Evolutionary conservation across 768 basidiomycete genomes (phyloP).

Genomic region (Lactarius akahatsu): DNA sequence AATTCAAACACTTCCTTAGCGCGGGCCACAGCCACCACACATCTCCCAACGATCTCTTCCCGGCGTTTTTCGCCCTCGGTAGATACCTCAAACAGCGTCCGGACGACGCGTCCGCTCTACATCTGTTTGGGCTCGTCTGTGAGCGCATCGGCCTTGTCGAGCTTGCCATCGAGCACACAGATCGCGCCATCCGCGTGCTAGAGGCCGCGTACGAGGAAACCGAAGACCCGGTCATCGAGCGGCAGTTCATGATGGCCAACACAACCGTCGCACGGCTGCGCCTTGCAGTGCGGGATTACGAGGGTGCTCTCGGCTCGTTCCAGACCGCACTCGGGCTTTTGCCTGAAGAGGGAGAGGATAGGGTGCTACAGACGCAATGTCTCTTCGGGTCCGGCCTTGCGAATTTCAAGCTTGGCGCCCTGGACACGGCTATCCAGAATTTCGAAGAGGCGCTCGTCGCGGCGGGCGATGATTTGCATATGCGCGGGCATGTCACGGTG

Average conservation of each 20-base stretch:
- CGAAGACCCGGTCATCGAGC: slow-evolving; percentile 77
- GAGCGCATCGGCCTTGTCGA: slow-evolving; percentile 76
- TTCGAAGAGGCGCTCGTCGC: slow-evolving; percentile 68
- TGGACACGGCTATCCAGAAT: slow-evolving; percentile 58
- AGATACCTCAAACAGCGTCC: slow-evolving; percentile 71
- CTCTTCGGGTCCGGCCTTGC: slow-evolving; percentile 74
- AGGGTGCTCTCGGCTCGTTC: slow-evolving; percentile 64
- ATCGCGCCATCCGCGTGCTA: slow-evolving; percentile 65
- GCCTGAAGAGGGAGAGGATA: slow-evolving; percentile 42
- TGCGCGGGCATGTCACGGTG: slow-evolving; percentile 70
- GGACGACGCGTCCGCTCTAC: slow-evolving; percentile 69
- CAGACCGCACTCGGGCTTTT: slow-evolving; percentile 72
- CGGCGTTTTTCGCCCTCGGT: slow-evolving; percentile 77
- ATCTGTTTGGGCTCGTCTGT: slow-evolving; percentile 82
- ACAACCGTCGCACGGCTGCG: slow-evolving; percentile 76
- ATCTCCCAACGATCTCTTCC: slow-evolving; percentile 54
- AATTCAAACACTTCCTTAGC: slow-evolving; percentile 46
- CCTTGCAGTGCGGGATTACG: slow-evolving; percentile 58
- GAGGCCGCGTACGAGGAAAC: slow-evolving; percentile 86
- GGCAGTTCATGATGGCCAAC: slow-evolving; percentile 78
- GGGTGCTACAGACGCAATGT: slow-evolving; percentile 56
- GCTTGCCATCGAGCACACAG: slow-evolving; percentile 55
- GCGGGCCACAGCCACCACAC: slow-evolving; percentile 29
- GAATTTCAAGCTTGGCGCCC: slow-evolving; percentile 60
- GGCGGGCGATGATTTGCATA: slow-evolving; percentile 45